Conservation (phyloP, 345 rosid genomes). For the Eutrema heterophyllum region DNA sequence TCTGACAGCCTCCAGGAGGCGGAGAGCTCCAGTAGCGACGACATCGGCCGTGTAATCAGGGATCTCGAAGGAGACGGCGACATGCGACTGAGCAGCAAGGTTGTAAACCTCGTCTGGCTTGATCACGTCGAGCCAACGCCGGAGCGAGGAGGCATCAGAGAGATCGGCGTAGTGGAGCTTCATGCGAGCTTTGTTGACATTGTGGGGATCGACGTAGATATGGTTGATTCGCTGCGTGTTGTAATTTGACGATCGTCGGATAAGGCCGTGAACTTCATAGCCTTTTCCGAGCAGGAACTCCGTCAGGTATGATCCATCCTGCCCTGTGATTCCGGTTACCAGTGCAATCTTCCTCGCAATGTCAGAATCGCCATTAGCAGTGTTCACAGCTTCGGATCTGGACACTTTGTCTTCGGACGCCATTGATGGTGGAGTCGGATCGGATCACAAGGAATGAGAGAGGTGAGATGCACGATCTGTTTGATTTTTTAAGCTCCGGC, state of each 20-base stretch:
- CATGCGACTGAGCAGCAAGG: constrained; percentile 93
- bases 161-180: constrained; percentile 93
- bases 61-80: constrained; percentile 93
- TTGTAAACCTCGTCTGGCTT: constrained; percentile 89
- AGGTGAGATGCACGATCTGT: not conserved
- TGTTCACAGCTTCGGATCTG: constrained; percentile 33
- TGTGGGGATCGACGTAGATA: constrained; percentile 97
- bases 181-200: constrained; percentile 76
- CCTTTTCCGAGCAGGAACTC: constrained; percentile 81
- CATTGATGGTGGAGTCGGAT: constrained; percentile 24
- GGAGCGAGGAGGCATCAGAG: constrained; percentile 85
- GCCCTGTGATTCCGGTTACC: constrained; percentile 93
- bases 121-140: constrained; percentile 92
- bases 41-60: constrained; percentile 96
- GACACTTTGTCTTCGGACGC: constrained; percentile 33
- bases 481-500: constrained; percentile 11
- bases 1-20: constrained; percentile 89
- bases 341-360: constrained; percentile 49
- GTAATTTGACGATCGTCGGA: constrained; percentile 94
- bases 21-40: constrained; percentile 92
- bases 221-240: constrained; percentile 94
- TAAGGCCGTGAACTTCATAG: constrained; percentile 80
- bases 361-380: constrained; percentile 32
- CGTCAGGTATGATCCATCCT: constrained; percentile 93
- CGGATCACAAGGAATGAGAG: not conserved